Percentiles rank a stretch among this genome's conserved stretches.
Conservation (phyloP, 176 grass and related monocot species). For the Oryza glaberrima region DNA sequence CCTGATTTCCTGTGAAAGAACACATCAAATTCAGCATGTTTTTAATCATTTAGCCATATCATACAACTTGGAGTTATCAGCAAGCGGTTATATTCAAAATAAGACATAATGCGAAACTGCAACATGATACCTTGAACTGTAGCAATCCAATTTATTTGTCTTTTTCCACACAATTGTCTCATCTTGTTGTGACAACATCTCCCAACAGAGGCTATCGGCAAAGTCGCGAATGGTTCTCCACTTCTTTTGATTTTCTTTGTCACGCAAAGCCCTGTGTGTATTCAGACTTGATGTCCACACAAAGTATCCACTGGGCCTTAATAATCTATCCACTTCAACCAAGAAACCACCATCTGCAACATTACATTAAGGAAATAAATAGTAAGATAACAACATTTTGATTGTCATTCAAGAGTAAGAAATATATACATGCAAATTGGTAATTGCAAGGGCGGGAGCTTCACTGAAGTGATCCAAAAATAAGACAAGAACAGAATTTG, state of each 20-base stretch:
- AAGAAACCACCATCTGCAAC: constrained; percentile 87
- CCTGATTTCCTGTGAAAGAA: constrained; percentile 74
- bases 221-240: constrained; percentile 70
- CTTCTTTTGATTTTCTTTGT: constrained; percentile 98
- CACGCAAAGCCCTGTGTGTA: constrained; percentile 85
- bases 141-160: constrained; percentile 74
- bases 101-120: neutral
- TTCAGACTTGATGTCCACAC: constrained; percentile 90
- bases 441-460: neutral
- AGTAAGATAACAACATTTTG: constrained; percentile 21
- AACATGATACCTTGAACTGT: constrained; percentile 67
- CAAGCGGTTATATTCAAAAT: constrained; percentile 7
- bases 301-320: constrained; percentile 97
- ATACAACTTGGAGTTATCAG: neutral
- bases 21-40: neutral
- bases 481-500: neutral
- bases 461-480: constrained; percentile 21
- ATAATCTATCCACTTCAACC: constrained; percentile 94
- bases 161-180: constrained; percentile 99
- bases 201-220: constrained; percentile 86
- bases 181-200: constrained; percentile 96
- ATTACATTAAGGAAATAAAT: constrained; percentile 18
- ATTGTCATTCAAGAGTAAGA: constrained; percentile 5
- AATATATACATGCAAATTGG: neutral
- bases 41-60: constrained; percentile 18